These are phyloP conservation scores for Trapa incisa DNA, from an alignment of 345 rosid species.

Conservation along the genomic window DNA sequence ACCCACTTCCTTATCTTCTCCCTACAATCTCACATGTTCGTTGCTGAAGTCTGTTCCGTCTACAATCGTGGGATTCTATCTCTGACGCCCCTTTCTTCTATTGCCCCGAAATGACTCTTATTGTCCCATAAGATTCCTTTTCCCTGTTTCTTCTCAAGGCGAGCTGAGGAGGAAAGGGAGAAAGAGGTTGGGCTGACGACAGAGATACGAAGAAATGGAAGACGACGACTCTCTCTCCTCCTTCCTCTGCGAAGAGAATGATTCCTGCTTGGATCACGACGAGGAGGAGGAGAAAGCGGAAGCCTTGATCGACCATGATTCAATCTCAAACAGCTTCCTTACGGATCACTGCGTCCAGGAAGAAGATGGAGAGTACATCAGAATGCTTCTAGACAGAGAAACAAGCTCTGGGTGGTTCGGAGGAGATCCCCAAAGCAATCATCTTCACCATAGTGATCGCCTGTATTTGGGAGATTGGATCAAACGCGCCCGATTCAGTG, in stretches of 20 bases:
- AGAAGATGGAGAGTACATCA: constrained; percentile 21
- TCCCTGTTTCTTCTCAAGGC: too few species aligned
- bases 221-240: constrained; percentile 13
- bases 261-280: constrained; percentile 11
- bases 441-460: constrained; percentile 1
- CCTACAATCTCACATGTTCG: too few species aligned
- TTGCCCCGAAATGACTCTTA: too few species aligned
- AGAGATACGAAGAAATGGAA: neutral
- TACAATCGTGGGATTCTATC: too few species aligned
- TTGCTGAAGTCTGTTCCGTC: too few species aligned
- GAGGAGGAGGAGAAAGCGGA: constrained; percentile 2
- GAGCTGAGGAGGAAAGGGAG: too few species aligned
- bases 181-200: too few species aligned
- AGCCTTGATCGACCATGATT: too few species aligned
- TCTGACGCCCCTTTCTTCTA: too few species aligned
- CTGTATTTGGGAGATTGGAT: constrained; percentile 13
- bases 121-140: too few species aligned
- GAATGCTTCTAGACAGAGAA: constrained; percentile 30
- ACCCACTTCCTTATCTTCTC: too few species aligned
- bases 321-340: neutral
- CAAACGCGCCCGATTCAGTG: constrained; percentile 30
- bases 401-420: constrained; percentile 14
- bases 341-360: neutral
- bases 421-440: too few species aligned
- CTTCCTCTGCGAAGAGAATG: constrained; percentile 28